These are phyloP conservation scores for Strobilomyces dryophilus DNA, from an alignment of 768 basidiomycete genomes.

Conservation along the genomic window DNA sequence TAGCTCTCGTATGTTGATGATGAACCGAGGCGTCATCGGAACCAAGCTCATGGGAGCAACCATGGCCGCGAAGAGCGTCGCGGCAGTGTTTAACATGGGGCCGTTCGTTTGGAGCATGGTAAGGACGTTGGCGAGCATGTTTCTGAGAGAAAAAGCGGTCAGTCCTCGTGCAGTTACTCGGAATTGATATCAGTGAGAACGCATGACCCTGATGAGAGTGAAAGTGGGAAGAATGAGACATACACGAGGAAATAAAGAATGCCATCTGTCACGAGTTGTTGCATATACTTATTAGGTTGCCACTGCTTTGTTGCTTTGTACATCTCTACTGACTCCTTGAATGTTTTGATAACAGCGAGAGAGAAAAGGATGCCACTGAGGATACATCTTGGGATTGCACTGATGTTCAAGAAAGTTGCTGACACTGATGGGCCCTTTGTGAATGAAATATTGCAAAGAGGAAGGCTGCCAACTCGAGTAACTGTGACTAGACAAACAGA, in stretches of 20 bases:
- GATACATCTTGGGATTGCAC: neutral
- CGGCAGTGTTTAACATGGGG: neutral
- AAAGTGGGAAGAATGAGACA: neutral
- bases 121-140: neutral
- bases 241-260: neutral
- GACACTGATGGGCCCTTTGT: no score
- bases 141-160: neutral
- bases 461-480: neutral
- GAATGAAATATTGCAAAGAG: neutral
- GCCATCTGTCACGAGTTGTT: neutral
- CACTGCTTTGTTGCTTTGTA: neutral
- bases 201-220: no score
- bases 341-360: neutral
- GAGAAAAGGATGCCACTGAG: neutral
- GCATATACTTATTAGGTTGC: neutral
- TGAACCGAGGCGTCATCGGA: neutral
- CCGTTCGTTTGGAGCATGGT: neutral
- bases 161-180: neutral
- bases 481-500: neutral
- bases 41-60: neutral
- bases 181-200: no score
- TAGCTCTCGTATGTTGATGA: neutral
- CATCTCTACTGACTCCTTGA: neutral
- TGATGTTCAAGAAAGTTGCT: neutral
- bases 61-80: neutral